A percentile compares a stretch with the other conserved stretches of the same genome.
Conservation (phyloP, 2,329 filamentous ascomycete species). For the Chaetomium sp. region DNA sequence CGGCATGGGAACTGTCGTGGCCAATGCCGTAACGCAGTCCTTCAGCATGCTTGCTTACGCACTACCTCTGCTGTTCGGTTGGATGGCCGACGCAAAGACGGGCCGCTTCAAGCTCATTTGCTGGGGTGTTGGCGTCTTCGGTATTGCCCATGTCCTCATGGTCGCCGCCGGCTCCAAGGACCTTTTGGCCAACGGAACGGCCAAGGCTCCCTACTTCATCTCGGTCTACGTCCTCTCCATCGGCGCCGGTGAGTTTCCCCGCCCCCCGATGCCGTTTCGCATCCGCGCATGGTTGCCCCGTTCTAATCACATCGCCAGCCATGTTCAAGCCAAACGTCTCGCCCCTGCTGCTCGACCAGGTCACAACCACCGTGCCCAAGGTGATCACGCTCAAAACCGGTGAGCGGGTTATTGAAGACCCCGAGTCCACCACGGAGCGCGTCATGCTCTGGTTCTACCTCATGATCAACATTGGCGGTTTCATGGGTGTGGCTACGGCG, state of each 20-base stretch:
- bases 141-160: conserved; percentile 69
- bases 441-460: conserved; percentile 68
- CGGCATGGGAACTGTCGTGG: conserved; percentile 56
- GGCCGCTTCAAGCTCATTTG: conserved; percentile 74
- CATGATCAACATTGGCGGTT: conserved; percentile 57
- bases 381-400: conserved; percentile 56
- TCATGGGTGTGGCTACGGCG: conserved; percentile 54
- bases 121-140: conserved; percentile 66
- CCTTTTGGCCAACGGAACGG: conserved; percentile 49
- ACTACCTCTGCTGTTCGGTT: conserved; percentile 57
- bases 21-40: conserved; percentile 55
- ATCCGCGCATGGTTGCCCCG: neutral
- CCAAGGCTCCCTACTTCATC: conserved; percentile 61
- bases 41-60: conserved; percentile 61
- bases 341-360: conserved; percentile 67
- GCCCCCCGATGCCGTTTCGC: neutral
- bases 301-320: conserved; percentile 28
- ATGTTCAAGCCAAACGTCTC: conserved; percentile 75
- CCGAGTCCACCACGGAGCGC: conserved; percentile 63
- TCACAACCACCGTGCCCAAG: conserved; percentile 56
- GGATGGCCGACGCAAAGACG: conserved; percentile 66
- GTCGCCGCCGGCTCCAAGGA: conserved; percentile 58
- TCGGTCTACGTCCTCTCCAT: conserved; percentile 57
- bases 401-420: conserved; percentile 69
- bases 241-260: conserved; percentile 59